Conservation (phyloP, 129 eudicot species). For the Mikania micrantha region DNA sequence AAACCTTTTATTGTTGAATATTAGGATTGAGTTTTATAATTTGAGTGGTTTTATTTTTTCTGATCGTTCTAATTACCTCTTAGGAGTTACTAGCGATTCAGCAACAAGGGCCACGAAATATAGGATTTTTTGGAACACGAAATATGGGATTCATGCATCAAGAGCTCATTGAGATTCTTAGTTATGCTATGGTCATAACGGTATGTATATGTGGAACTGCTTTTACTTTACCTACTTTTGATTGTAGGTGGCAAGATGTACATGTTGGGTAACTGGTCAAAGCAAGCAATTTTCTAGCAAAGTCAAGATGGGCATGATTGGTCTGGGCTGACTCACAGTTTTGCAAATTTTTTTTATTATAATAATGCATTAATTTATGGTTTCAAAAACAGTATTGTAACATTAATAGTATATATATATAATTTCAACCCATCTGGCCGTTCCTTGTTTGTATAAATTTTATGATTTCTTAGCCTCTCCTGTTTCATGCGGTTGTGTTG, state of each 20-base stretch:
- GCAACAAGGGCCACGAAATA: constrained; percentile 93
- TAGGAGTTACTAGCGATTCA: constrained; percentile 97
- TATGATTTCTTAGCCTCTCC: background rate
- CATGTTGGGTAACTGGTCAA: background rate
- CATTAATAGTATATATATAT: background rate
- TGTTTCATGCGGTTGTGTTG: background rate
- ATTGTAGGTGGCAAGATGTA: background rate
- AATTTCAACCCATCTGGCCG: background rate
- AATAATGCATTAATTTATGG: background rate
- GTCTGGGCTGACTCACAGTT: background rate
- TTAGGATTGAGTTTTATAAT: background rate
- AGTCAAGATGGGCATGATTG: background rate
- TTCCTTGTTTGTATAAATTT: background rate
- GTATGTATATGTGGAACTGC: constrained; percentile 34
- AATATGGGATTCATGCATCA: constrained; percentile 99
- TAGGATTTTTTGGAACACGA: constrained; percentile 95
- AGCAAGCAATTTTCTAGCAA: background rate
- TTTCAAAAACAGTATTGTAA: background rate
- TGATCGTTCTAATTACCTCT: constrained; percentile 3
- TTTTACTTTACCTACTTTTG: background rate
- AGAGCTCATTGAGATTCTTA: constrained; percentile 96
- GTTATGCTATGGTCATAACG: constrained; percentile 98
- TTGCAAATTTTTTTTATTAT: background rate
- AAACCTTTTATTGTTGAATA: constrained; percentile 2
- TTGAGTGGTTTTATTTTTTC: background rate